Base-by-base conservation (phyloP, 768 basidiomycete species). In the Hypsizygus marmoreus region DNA sequence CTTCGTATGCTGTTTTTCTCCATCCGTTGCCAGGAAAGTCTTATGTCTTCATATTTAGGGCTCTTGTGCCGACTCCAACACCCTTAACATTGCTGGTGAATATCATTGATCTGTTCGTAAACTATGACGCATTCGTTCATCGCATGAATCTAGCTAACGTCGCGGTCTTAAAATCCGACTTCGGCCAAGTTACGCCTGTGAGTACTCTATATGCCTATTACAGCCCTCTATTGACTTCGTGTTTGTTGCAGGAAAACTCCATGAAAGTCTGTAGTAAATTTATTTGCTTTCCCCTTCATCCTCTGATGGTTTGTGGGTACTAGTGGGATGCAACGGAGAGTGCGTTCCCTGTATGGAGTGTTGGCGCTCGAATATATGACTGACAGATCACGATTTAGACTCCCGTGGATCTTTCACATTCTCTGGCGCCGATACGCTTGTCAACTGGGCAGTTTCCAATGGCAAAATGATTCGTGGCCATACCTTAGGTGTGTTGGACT, bases 391-490 rank as follows among this genome's bases (percentile, higher is more conserved):
- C n/a, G n/a, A n/a, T 14, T 33, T 17, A 63, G 61, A 57, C 12
- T 53, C 54, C 22, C 63, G 65, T 7, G 62, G 62, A 29, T 35
- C 40, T 9, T 72, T 71, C 56, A 63, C 51, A 31, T 72, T 62
- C 40, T 45, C 47, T 13, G 57, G 54, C 14, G 41, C 66, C 2
- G 73, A 75, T 43, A 51, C 56, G 10, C 66, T 74, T 28, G 70
- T 75, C 40, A 69, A 71, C 54, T 72, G 69, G 69, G 72, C 73
- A 20, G 53, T 54, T 12, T 59, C 66, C 14, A 68, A 71, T 46
- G 67, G 67, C 30, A 71, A 74, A 43, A 54, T 69, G 49, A 67
- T 75, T 41, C 70, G 71, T 52, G 73, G 71, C 12, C 72, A 71
- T 54, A 71, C 67, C 3, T 57, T 72, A 11, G 67, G 69, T 70